Evolutionary conservation across 306 rosid species (phyloP).

Genomic region (Rubus idaeus): DNA sequence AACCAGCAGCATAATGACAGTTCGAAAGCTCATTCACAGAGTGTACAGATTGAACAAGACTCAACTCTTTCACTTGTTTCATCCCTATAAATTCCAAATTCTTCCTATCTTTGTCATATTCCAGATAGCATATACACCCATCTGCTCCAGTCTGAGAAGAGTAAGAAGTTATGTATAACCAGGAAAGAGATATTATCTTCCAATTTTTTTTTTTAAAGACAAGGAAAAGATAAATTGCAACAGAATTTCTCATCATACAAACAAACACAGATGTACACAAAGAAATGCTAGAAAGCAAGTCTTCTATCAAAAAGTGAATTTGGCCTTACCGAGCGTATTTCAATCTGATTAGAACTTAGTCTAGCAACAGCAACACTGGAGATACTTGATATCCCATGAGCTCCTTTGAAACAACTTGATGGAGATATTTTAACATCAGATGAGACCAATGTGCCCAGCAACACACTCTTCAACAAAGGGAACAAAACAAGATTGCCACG

Average conservation of each 20-base stretch:
- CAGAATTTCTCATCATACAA: not conserved
- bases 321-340: slow-evolving; percentile 66
- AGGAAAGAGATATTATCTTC: not conserved
- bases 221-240: not conserved
- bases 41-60: slow-evolving; percentile 58
- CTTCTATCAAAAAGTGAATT: slow-evolving; percentile 3
- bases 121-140: slow-evolving; percentile 88
- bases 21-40: slow-evolving; percentile 36
- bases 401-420: slow-evolving; percentile 71
- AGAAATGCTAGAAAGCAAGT: slow-evolving; percentile 18
- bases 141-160: slow-evolving; percentile 87
- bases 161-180: not conserved
- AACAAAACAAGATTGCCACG: slow-evolving; percentile 87
- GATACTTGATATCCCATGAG: slow-evolving; percentile 93
- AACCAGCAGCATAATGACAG: slow-evolving; percentile 75
- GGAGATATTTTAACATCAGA: slow-evolving; percentile 53
- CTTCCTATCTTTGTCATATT: slow-evolving; percentile 59
- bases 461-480: slow-evolving; percentile 55
- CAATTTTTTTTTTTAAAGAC: not conserved
- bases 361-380: slow-evolving; percentile 57
- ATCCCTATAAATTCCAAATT: slow-evolving; percentile 82
- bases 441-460: slow-evolving; percentile 33
- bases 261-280: not conserved
- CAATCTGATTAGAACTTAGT: slow-evolving; percentile 46
- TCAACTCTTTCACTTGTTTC: slow-evolving; percentile 92